These are phyloP conservation scores for Candida frijolesensis DNA, from an alignment of 1,139 yeast genomes.

Conservation along the genomic window DNA sequence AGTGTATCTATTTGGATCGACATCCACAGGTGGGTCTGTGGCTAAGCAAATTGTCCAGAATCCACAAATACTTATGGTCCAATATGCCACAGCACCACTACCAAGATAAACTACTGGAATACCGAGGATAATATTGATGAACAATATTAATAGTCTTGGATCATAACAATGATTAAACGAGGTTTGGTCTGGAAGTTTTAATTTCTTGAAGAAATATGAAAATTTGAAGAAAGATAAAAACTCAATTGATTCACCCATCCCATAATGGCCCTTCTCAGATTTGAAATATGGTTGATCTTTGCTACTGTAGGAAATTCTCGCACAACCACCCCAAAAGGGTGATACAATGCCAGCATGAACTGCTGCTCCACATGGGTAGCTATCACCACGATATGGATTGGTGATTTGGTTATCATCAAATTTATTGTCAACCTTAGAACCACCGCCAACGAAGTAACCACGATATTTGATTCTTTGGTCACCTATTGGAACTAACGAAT, in stretches of 20 bases:
- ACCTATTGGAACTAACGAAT: constrained; percentile 79
- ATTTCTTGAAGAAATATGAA: constrained; percentile 59
- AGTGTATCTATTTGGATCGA: constrained; percentile 55
- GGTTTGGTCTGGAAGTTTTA: constrained; percentile 21
- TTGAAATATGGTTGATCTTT: constrained; percentile 57
- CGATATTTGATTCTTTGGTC: constrained; percentile 64
- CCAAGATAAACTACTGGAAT: constrained; percentile 60
- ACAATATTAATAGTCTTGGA: constrained; percentile 59
- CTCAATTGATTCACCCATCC: constrained; percentile 56
- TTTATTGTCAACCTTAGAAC: constrained; percentile 25
- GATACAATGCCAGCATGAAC: constrained; percentile 82
- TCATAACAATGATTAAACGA: constrained; percentile 58
- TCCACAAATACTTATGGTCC: constrained; percentile 68
- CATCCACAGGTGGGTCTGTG: constrained; percentile 76
- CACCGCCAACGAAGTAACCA: constrained; percentile 81
- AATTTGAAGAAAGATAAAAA: constrained; percentile 77
- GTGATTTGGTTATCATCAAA: constrained; percentile 34
- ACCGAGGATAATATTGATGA: constrained; percentile 60
- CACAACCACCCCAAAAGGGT: constrained; percentile 81
- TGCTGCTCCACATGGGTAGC: constrained; percentile 89
- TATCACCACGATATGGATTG: constrained; percentile 80
- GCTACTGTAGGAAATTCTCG: constrained; percentile 55
- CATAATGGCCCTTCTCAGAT: constrained; percentile 47
- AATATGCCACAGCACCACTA: constrained; percentile 58
- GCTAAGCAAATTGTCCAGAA: constrained; percentile 85